A percentile compares a stretch with the other conserved stretches of the same genome.
Conservation (phyloP, 2,329 filamentous ascomycete species). For the Microsporum canis region DNA sequence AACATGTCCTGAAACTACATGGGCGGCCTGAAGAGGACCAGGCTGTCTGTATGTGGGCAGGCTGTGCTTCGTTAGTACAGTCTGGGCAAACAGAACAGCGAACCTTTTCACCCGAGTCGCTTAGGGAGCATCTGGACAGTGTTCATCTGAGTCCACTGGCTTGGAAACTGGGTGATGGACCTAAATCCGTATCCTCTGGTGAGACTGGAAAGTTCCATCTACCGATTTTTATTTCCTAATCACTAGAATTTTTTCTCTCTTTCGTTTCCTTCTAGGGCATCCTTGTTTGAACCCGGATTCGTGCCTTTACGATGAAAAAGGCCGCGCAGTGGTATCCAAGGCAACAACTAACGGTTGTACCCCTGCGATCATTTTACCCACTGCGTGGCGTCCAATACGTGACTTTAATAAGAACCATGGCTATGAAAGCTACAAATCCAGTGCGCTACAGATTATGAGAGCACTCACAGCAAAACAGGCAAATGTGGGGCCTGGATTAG, state of each 20-base stretch:
- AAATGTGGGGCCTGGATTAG: conserved; percentile 43
- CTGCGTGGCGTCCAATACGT: conserved; percentile 25
- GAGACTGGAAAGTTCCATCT: conserved; percentile 22
- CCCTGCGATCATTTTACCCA: conserved; percentile 29
- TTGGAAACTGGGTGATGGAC: conserved; percentile 51
- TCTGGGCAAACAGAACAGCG: conserved; percentile 11
- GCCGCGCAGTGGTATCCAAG: conserved; percentile 15
- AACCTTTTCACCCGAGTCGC: conserved; percentile 22
- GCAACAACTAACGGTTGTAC: conserved; percentile 16
- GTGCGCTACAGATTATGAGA: conserved; percentile 35
- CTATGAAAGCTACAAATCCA: conserved; percentile 34
- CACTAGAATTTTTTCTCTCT: conserved; percentile 9
- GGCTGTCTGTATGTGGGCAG: conserved; percentile 25
- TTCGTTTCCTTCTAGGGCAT: conserved; percentile 10
- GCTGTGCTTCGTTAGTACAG: conserved; percentile 15
- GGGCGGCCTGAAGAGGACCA: conserved; percentile 19
- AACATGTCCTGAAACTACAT: conserved; percentile 49
- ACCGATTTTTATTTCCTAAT: conserved; percentile 15
- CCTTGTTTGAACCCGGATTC: conserved; percentile 4
- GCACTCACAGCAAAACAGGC: conserved; percentile 41
- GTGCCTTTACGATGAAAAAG: conserved; percentile 15
- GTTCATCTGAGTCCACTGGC: conserved; percentile 43
- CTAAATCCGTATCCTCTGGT: conserved; percentile 43
- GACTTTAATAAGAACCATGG: conserved; percentile 35
- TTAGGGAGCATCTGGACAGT: conserved; percentile 42